Conservation (phyloP, 345 rosid species). For the Moricandia arvensis region DNA sequence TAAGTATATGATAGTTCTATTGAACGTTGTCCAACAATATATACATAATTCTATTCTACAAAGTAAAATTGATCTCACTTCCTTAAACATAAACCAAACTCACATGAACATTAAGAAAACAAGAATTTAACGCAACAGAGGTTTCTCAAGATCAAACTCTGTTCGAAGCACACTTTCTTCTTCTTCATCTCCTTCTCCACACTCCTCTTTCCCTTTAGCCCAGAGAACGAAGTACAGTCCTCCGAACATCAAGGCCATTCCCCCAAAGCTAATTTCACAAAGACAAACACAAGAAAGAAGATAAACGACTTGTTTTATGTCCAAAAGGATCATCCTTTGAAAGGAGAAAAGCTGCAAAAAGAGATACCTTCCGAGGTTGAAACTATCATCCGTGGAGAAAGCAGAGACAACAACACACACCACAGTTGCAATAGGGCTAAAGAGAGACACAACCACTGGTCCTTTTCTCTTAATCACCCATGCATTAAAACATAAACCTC, state of each 20-base stretch:
- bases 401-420: conserved; percentile 63
- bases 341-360: background rate
- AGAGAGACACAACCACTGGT: conserved; percentile 80
- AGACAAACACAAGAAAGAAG: background rate
- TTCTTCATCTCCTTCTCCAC: conserved; percentile 9
- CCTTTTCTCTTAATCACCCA: conserved; percentile 92
- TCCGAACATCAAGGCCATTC: conserved; percentile 77
- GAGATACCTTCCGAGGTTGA: conserved; percentile 69
- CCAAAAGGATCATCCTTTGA: background rate
- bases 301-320: background rate
- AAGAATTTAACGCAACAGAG: conserved; percentile 53
- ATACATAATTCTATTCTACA: background rate
- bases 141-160: conserved; percentile 56
- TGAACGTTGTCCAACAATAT: background rate
- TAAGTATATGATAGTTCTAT: background rate
- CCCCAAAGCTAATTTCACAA: conserved; percentile 50
- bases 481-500: conserved; percentile 70
- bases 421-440: conserved; percentile 75
- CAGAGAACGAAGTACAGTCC: conserved; percentile 85
- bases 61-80: background rate
- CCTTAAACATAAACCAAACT: conserved; percentile 10
- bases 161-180: conserved; percentile 36
- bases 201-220: conserved; percentile 83
- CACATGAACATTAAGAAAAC: background rate
- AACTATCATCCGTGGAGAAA: conserved; percentile 55